phyloP scores from a whole-genome alignment of 2,329 filamentous ascomycete genomes.

The Diaporthe capsici region DNA sequence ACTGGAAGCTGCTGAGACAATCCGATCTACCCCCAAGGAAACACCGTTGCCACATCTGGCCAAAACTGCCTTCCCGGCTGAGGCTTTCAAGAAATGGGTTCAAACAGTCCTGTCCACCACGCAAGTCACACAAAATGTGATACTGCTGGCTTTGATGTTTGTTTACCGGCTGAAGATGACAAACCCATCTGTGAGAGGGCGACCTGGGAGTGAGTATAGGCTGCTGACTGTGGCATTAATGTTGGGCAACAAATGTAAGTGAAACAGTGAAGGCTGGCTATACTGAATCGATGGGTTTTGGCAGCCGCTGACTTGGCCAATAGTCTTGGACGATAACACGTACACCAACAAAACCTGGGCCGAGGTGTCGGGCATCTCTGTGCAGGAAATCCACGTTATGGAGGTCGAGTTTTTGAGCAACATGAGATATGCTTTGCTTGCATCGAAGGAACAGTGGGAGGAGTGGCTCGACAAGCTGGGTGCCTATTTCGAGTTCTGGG shows the following conservation, averaged over 20 bases:
- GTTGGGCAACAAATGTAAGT: slow-evolving; percentile 95
- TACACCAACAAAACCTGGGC: slow-evolving; percentile 99
- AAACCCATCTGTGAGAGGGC: slow-evolving; percentile 90
- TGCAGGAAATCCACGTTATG: slow-evolving; percentile 98
- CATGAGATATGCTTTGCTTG: slow-evolving; percentile 94
- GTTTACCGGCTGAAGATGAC: slow-evolving; percentile 93
- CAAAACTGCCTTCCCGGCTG: slow-evolving; percentile 80
- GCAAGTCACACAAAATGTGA: slow-evolving; percentile 96
- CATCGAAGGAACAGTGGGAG: slow-evolving; percentile 88
- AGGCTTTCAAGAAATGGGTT: slow-evolving; percentile 94
- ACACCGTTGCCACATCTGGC: slow-evolving; percentile 68
- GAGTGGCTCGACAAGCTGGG: slow-evolving; percentile 88
- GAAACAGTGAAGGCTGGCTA: neutral
- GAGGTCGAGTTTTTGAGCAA: slow-evolving; percentile 99
- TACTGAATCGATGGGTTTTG: neutral
- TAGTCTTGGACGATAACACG: slow-evolving; percentile 96
- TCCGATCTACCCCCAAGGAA: slow-evolving; percentile 58
- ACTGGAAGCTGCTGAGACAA: slow-evolving; percentile 79
- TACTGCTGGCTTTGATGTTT: slow-evolving; percentile 90
- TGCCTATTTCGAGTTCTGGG: slow-evolving; percentile 87
- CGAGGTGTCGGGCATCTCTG: slow-evolving; percentile 93
- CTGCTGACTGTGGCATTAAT: slow-evolving; percentile 95
- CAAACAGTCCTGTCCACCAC: slow-evolving; percentile 91
- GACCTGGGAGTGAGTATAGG: slow-evolving; percentile 92
- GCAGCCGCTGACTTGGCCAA: slow-evolving; percentile 36